A percentile compares a stretch with the other conserved stretches of the same genome.
phyloP scores from a whole-genome alignment of 257 asterid species.

The Nicotiana sylvestris region DNA sequence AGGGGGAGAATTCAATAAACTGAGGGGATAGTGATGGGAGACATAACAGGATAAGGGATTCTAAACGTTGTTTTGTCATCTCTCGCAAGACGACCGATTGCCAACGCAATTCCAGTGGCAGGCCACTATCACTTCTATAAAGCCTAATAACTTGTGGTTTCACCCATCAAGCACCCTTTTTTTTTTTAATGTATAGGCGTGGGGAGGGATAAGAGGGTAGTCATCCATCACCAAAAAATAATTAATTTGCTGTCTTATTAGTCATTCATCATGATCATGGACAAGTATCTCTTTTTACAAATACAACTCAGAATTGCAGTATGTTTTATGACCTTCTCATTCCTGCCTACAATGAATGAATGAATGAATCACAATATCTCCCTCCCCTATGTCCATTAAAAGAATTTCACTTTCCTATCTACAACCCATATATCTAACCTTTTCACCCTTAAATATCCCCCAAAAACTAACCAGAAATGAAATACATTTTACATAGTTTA shows the following conservation, averaged over 20 bases:
- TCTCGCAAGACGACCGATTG: not conserved
- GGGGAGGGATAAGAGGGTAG: not conserved
- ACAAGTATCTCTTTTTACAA: slow-evolving; percentile 32
- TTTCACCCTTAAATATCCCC: slow-evolving; percentile 8
- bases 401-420: slow-evolving; percentile 41
- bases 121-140: not conserved
- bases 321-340: slow-evolving; percentile 11
- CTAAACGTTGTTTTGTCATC: not conserved
- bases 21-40: too few species aligned
- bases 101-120: not conserved
- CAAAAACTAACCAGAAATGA: slow-evolving; percentile 15
- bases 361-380: slow-evolving; percentile 40
- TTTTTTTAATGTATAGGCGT: not conserved
- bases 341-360: slow-evolving; percentile 39
- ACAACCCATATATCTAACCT: slow-evolving; percentile 35
- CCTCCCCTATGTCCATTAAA: slow-evolving; percentile 44
- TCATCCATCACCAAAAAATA: not conserved
- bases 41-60: too few species aligned
- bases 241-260: not conserved
- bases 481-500: slow-evolving; percentile 25
- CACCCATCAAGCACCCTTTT: not conserved
- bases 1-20: too few species aligned
- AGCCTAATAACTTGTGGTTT: not conserved
- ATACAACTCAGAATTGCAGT: slow-evolving; percentile 26
- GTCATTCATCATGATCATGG: slow-evolving; percentile 14